Conservation (phyloP, 2,329 filamentous ascomycete genomes). For the Dothistroma septosporum region DNA sequence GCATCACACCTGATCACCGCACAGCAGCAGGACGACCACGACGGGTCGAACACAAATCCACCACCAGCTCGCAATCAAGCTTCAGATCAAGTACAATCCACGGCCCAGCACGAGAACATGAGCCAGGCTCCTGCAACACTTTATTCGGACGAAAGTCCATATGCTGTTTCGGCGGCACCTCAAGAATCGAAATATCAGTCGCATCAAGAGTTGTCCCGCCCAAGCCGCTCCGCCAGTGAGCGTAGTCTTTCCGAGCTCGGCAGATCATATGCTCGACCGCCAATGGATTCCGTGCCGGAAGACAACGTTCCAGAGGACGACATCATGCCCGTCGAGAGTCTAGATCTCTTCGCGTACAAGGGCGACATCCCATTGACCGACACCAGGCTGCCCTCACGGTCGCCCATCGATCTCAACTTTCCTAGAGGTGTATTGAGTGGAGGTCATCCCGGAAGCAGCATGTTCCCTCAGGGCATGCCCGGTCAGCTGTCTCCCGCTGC, state of each 20-base stretch:
- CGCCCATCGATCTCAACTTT: slow-evolving; percentile 4
- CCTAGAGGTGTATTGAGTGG: slow-evolving; percentile 9
- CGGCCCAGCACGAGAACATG: background rate
- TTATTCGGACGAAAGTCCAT: background rate
- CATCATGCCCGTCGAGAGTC: slow-evolving; percentile 7
- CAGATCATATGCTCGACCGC: slow-evolving; percentile 22
- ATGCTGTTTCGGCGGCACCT: background rate
- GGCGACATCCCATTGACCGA: slow-evolving; percentile 26
- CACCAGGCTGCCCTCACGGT: slow-evolving; percentile 9
- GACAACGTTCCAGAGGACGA: slow-evolving; percentile 20
- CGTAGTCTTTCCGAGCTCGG: slow-evolving; percentile 21
- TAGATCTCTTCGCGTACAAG: slow-evolving; percentile 26
- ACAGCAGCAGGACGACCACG: background rate
- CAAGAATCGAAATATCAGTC: background rate
- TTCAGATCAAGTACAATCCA: background rate
- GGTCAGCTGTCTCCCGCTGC: background rate
- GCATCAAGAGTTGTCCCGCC: slow-evolving; percentile 1
- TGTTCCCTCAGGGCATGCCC: slow-evolving; percentile 7
- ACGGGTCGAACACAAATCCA: background rate
- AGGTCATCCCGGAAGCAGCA: slow-evolving; percentile 8
- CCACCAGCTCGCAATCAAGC: background rate
- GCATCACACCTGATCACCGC: background rate
- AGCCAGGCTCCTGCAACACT: background rate
- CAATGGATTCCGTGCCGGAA: slow-evolving; percentile 28
- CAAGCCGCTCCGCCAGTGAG: slow-evolving; percentile 18